A percentile compares a stretch with the other conserved stretches of the same genome.
Conservation (phyloP, 352 stramenopile species). For the Phytophthora fragariaefolia region DNA sequence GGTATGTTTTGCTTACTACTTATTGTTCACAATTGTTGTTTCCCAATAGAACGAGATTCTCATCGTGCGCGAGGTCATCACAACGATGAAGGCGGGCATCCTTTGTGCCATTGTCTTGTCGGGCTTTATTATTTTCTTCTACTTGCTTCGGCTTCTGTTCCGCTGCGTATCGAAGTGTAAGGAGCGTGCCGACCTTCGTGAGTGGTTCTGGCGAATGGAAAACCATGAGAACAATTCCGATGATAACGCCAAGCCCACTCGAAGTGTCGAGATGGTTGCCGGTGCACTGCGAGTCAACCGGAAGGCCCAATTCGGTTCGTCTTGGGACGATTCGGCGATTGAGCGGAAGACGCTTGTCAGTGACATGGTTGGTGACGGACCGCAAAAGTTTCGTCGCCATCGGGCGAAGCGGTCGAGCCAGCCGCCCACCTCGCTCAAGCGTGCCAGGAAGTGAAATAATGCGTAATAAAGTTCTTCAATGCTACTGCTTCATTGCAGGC, state of each 20-base stretch:
- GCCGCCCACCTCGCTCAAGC: slow-evolving; percentile 23
- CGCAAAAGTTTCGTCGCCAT: slow-evolving; percentile 46
- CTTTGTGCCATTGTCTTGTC: slow-evolving; percentile 76
- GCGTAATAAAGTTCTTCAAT: slow-evolving; percentile 23
- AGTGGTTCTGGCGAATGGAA: slow-evolving; percentile 83
- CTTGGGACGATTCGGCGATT: slow-evolving; percentile 80
- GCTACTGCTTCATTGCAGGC: neutral
- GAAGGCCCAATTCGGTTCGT: slow-evolving; percentile 78
- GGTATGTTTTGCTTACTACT: no score
- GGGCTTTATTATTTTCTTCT: slow-evolving; percentile 75
- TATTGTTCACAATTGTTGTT: slow-evolving; percentile 4
- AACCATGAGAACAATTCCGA: slow-evolving; percentile 15
- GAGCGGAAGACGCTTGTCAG: slow-evolving; percentile 82
- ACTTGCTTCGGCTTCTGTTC: slow-evolving; percentile 69
- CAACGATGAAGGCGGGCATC: slow-evolving; percentile 88
- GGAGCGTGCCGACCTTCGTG: slow-evolving; percentile 69
- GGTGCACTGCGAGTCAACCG: slow-evolving; percentile 66
- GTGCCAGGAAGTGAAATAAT: slow-evolving; percentile 31
- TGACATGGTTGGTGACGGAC: slow-evolving; percentile 54
- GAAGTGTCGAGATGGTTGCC: slow-evolving; percentile 16
- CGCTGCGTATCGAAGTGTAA: slow-evolving; percentile 78
- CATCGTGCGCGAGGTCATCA: slow-evolving; percentile 82
- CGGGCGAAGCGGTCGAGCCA: slow-evolving; percentile 41
- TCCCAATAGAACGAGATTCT: slow-evolving; percentile 75
- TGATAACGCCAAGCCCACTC: slow-evolving; percentile 10